These are phyloP conservation scores for Citeromyces matritensis DNA, from an alignment of 805 yeast genomes.

Conservation along the genomic window DNA sequence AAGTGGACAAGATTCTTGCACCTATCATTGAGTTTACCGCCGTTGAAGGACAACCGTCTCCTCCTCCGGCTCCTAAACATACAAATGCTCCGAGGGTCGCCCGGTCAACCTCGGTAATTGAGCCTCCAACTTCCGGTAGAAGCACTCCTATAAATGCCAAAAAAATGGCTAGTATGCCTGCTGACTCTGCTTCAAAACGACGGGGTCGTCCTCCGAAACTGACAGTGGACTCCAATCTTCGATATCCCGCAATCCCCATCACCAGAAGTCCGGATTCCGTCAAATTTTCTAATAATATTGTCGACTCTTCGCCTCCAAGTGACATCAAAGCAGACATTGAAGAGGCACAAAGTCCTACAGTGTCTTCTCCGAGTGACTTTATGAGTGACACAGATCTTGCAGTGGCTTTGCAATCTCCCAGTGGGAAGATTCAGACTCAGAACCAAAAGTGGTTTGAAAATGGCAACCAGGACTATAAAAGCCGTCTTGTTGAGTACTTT, in stretches of 20 bases:
- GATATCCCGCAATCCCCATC: too few relatives aligned
- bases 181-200: background rate
- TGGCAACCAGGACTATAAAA: conserved; percentile 23
- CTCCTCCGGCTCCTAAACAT: conserved; percentile 51
- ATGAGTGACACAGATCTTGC: conserved; percentile 37
- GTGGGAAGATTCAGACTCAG: conserved; percentile 1
- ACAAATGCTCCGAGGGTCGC: conserved; percentile 28
- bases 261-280: background rate
- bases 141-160: background rate
- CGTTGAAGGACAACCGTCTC: conserved; percentile 31
- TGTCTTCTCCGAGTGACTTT: conserved; percentile 36
- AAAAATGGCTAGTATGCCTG: conserved; percentile 3
- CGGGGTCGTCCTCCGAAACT: conserved; percentile 1
- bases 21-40: conserved; percentile 53
- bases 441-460: conserved; percentile 1
- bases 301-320: background rate
- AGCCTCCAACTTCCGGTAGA: too few relatives aligned
- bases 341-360: conserved; percentile 1
- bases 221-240: background rate
- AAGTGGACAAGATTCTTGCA: conserved; percentile 42
- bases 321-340: conserved; percentile 1
- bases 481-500: conserved; percentile 34
- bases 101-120: too few relatives aligned
- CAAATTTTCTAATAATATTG: conserved; percentile 1
- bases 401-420: conserved; percentile 17